Base-by-base conservation (phyloP, 139 green algal species). In the Yamagishiella unicocca region DNA sequence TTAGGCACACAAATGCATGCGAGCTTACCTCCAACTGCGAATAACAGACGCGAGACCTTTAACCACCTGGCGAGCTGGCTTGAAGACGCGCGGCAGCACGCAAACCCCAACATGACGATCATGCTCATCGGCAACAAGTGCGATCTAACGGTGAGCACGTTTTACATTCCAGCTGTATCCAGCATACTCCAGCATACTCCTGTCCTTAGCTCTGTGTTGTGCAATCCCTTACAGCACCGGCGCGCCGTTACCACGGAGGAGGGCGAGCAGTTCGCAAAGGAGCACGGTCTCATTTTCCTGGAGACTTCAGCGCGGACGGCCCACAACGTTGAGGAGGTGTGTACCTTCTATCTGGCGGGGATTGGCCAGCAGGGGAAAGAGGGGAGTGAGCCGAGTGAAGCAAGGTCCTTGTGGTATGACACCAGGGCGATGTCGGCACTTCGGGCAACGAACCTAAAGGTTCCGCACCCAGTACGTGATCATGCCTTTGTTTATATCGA, bases 91-190 rank as follows among this genome's bases (percentile, higher is more conserved):
- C 91, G 98, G 58, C 97, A 99, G 93, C 98, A 99, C 87, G 98
- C 98, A 31, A 99, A 99, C 94, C 95, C 96, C 43, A 98, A 99
- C 94, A 99, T 99, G 98, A 99, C 97, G 66, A 99, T 99, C 90
- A 99, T 99, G 98, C 94, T 99, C 33, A 99, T 99, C 53, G 98
- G 98, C 62, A 99, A 99, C 95, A 99, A 99, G 93, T 94, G 91
- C 24, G 98, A 99, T 93, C 91, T 99, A 19, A 93, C 91, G 55
- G 94, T 98, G 61, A 92, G 94, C 35, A 61, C n/a, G n/a, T n/a
- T n/a, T n/a, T n/a, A n/a, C n/a, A n/a, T n/a, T n/a, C n/a, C n/a
- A n/a, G n/a, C n/a, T n/a, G n/a, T n/a, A n/a, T n/a, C n/a, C n/a
- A n/a, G n/a, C n/a, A n/a, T n/a, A n/a, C n/a, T n/a, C n/a, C n/a